These are phyloP conservation scores for Rosa hybrid DNA, from an alignment of 331 rosid species.

Conservation along the genomic window DNA sequence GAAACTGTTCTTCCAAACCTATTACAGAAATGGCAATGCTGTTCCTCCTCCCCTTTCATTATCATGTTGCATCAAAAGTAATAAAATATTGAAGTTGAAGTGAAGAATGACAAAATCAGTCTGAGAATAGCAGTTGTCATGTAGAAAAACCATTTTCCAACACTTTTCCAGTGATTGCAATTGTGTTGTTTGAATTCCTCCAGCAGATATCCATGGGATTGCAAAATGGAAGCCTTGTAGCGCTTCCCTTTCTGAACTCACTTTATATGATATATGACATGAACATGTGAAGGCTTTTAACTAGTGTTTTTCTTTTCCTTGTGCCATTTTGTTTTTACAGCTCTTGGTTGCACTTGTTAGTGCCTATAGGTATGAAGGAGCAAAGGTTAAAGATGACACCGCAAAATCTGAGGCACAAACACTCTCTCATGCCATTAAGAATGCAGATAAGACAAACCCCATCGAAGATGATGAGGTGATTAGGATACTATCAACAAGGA, in stretches of 20 bases:
- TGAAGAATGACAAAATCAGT: background rate
- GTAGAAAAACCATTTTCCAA: background rate
- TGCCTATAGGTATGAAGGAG: slow-evolving; percentile 91
- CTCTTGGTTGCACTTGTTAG: slow-evolving; percentile 87
- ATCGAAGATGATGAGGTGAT: slow-evolving; percentile 71
- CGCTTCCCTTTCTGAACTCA: background rate
- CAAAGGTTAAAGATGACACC: slow-evolving; percentile 50
- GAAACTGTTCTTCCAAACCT: background rate
- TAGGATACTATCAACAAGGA: slow-evolving; percentile 71
- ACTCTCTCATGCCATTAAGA: slow-evolving; percentile 52
- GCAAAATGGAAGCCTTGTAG: background rate
- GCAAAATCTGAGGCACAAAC: slow-evolving; percentile 78
- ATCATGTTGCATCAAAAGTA: background rate
- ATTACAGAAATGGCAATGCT: background rate
- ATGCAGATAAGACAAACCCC: slow-evolving; percentile 43
- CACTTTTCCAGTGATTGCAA: background rate
- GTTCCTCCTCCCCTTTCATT: background rate
- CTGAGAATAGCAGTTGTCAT: background rate
- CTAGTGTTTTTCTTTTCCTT: background rate
- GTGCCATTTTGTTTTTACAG: slow-evolving; percentile 40
- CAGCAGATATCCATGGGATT: background rate
- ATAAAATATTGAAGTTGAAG: background rate
- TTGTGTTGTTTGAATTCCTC: background rate
- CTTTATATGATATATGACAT: background rate
- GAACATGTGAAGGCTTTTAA: background rate